Conservation (phyloP, 2,329 filamentous ascomycete genomes). For the Tympanopsis confertula region DNA sequence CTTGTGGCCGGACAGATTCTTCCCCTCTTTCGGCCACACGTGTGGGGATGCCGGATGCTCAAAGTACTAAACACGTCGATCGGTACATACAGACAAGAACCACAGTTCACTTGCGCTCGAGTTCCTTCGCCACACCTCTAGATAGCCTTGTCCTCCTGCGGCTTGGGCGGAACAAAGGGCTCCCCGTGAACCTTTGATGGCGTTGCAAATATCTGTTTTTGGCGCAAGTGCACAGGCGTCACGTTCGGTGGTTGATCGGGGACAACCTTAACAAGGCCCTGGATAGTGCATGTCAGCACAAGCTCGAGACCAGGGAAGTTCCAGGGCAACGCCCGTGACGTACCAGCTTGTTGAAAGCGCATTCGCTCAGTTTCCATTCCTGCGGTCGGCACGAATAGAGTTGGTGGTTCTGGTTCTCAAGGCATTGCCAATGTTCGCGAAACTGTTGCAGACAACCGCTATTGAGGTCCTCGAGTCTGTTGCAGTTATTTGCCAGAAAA, state of each 20-base stretch:
- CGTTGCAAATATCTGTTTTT: conserved; percentile 35
- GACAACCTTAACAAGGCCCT: conserved; percentile 75
- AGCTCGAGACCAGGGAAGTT: conserved; percentile 4
- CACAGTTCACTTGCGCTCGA: not conserved
- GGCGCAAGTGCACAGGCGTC: conserved; percentile 63
- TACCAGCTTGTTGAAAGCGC: conserved; percentile 92
- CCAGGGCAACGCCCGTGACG: conserved; percentile 17
- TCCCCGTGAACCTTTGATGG: not conserved
- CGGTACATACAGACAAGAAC: too few relatives aligned
- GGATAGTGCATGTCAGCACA: conserved; percentile 4
- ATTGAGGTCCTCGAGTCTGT: conserved; percentile 87
- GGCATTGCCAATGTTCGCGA: conserved; percentile 84
- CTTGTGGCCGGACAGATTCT: too few relatives aligned
- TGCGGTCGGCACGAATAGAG: conserved; percentile 84
- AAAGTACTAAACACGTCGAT: too few relatives aligned
- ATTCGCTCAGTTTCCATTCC: conserved; percentile 87
- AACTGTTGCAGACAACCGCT: conserved; percentile 86
- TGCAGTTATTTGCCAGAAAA: conserved; percentile 5
- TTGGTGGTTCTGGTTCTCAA: conserved; percentile 96
- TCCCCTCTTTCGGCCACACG: too few relatives aligned
- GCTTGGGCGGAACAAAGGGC: not conserved
- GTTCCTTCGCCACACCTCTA: not conserved
- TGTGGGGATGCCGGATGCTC: too few relatives aligned
- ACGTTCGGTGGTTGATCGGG: conserved; percentile 61
- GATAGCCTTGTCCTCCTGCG: not conserved